A percentile compares a stretch with the other conserved stretches of the same genome.
Conservation (phyloP, 1,139 yeast genomes). For the Suhomyces terraborum region DNA sequence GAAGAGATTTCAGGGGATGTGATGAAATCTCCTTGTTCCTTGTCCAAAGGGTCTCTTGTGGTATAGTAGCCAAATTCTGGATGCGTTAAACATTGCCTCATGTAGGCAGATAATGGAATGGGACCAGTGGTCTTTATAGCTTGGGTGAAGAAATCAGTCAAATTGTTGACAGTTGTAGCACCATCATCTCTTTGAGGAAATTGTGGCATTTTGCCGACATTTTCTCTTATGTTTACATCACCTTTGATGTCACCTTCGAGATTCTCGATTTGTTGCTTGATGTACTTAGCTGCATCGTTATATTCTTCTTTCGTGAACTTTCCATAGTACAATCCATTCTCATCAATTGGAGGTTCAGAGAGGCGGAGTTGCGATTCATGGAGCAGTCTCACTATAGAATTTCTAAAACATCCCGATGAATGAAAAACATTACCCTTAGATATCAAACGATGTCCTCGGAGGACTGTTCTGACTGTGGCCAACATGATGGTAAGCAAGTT, state of each 20-base stretch:
- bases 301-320: slow-evolving; percentile 45
- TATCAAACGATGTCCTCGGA: neutral
- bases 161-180: slow-evolving; percentile 25
- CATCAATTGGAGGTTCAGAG: slow-evolving; percentile 23
- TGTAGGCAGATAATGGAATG: slow-evolving; percentile 67
- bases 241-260: slow-evolving; percentile 45
- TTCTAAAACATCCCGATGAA: neutral
- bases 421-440: neutral
- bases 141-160: slow-evolving; percentile 48
- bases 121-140: slow-evolving; percentile 77
- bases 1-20: slow-evolving; percentile 89
- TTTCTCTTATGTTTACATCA: slow-evolving; percentile 38
- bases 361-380: neutral
- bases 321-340: slow-evolving; percentile 33
- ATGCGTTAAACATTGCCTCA: slow-evolving; percentile 81
- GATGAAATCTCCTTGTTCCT: slow-evolving; percentile 67
- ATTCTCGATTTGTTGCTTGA: slow-evolving; percentile 37
- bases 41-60: slow-evolving; percentile 71
- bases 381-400: neutral
- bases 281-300: slow-evolving; percentile 38
- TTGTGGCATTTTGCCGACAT: slow-evolving; percentile 38
- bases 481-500: neutral
- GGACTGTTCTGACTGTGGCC: neutral
- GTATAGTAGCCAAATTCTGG: slow-evolving; percentile 82
- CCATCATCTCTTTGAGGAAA: slow-evolving; percentile 31